A percentile compares a stretch with the other conserved stretches of the same genome.
These are phyloP conservation scores for Cryptosporidium canis DNA, from an alignment of 169 alveolate genomes.

Conservation along the genomic window DNA sequence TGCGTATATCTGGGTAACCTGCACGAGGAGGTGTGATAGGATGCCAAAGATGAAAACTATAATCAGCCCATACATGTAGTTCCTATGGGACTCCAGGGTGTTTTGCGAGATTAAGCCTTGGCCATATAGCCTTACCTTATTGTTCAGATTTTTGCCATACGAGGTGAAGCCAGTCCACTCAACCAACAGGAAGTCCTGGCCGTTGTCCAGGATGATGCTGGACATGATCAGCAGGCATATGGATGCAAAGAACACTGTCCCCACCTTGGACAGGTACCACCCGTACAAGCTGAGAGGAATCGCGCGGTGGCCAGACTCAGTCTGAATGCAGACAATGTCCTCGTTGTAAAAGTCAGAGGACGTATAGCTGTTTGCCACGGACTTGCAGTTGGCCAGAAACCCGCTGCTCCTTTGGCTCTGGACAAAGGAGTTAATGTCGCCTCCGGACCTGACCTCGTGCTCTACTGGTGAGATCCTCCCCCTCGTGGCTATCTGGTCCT, in stretches of 20 bases:
- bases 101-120: background rate
- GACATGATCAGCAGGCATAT: background rate
- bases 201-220: constrained; percentile 17
- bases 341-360: constrained; percentile 49
- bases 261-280: constrained; percentile 50
- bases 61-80: constrained; percentile 32
- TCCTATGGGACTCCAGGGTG: constrained; percentile 10
- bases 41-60: constrained; percentile 14
- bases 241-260: constrained; percentile 4
- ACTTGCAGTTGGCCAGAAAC: background rate
- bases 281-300: constrained; percentile 20
- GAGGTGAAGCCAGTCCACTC: constrained; percentile 70
- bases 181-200: constrained; percentile 52
- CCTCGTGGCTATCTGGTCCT: too few species aligned
- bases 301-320: constrained; percentile 30
- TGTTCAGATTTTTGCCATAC: constrained; percentile 3
- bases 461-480: too few species aligned
- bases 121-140: background rate
- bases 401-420: background rate
- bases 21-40: background rate
- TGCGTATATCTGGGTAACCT: constrained; percentile 29
- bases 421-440: background rate
- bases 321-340: constrained; percentile 20
- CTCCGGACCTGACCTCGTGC: background rate
- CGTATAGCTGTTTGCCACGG: background rate